These are phyloP conservation scores for Phytopythium vexans DNA, from an alignment of 352 stramenopile species.

Conservation along the genomic window DNA sequence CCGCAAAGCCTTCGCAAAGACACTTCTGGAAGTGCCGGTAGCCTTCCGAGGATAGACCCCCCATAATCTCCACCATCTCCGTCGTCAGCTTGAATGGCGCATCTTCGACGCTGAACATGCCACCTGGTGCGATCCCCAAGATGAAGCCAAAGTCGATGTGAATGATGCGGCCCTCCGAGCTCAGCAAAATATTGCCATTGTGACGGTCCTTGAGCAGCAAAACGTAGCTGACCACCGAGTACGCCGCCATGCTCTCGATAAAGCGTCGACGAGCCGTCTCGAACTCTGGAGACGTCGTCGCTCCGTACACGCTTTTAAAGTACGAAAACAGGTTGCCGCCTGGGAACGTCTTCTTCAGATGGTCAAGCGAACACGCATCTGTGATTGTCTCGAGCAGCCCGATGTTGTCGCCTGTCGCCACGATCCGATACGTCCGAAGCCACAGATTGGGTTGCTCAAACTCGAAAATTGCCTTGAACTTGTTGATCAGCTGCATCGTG, in stretches of 20 bases:
- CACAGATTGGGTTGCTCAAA: conserved; percentile 90
- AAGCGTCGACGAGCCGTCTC: conserved; percentile 90
- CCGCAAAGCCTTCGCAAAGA: conserved; percentile 93
- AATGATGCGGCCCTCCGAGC: conserved; percentile 93
- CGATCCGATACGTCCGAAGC: conserved; percentile 94
- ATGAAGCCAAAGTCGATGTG: conserved; percentile 99
- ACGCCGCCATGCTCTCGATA: conserved; percentile 93
- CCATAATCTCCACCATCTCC: conserved; percentile 97
- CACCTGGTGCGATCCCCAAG: conserved; percentile 95
- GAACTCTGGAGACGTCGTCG: conserved; percentile 34
- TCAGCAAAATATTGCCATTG: conserved; percentile 99
- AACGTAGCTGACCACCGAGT: conserved; percentile 97
- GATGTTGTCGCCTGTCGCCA: conserved; percentile 91
- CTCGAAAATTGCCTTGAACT: conserved; percentile 94
- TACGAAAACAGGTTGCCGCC: conserved; percentile 88
- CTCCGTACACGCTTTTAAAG: conserved; percentile 72
- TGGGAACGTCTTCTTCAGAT: conserved; percentile 93
- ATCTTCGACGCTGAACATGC: conserved; percentile 96
- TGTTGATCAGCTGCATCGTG: conserved; percentile 95
- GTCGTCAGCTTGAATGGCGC: conserved; percentile 99
- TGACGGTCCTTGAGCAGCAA: conserved; percentile 98
- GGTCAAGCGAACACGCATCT: conserved; percentile 95
- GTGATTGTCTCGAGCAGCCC: conserved; percentile 95
- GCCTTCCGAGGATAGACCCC: conserved; percentile 76
- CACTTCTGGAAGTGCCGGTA: conserved; percentile 91